These are phyloP conservation scores for Ogataea naganishii DNA, from an alignment of 805 yeast species.

Conservation along the genomic window DNA sequence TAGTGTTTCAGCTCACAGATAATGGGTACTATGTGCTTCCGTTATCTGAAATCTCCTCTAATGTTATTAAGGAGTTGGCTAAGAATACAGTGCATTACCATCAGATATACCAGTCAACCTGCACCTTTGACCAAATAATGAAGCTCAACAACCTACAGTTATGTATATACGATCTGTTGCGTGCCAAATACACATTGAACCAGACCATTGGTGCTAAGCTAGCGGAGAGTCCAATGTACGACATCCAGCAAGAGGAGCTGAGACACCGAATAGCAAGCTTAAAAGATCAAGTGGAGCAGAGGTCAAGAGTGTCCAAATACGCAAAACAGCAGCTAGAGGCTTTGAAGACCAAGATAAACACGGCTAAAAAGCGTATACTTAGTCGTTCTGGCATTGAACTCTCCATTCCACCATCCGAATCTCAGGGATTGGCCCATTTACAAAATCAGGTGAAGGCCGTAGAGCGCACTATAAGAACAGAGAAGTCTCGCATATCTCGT, in stretches of 20 bases:
- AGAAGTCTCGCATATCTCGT: constrained; percentile 1
- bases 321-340: background rate
- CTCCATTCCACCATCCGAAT: too few relatives aligned
- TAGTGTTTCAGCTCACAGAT: constrained; percentile 19
- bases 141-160: constrained; percentile 29
- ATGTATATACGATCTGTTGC: constrained; percentile 25
- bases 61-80: constrained; percentile 7
- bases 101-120: constrained; percentile 14
- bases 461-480: too few relatives aligned
- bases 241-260: background rate
- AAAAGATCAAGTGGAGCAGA: constrained; percentile 3
- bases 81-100: constrained; percentile 2
- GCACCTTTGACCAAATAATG: constrained; percentile 33
- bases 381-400: too few relatives aligned
- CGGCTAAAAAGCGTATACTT: too few relatives aligned
- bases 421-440: too few relatives aligned
- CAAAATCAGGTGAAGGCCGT: too few relatives aligned
- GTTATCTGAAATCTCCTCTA: constrained; percentile 6
- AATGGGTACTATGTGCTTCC: constrained; percentile 24
- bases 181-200: constrained; percentile 2
- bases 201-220: constrained; percentile 9
- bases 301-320: background rate
- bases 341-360: too few relatives aligned
- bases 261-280: constrained; percentile 1
- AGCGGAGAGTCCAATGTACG: background rate